Evolutionary conservation across 192 early-diverging fungal genomes (phyloP), one percentile per base, ranked within the genome.

Genomic region (Neocallimastix lanati): DNA sequence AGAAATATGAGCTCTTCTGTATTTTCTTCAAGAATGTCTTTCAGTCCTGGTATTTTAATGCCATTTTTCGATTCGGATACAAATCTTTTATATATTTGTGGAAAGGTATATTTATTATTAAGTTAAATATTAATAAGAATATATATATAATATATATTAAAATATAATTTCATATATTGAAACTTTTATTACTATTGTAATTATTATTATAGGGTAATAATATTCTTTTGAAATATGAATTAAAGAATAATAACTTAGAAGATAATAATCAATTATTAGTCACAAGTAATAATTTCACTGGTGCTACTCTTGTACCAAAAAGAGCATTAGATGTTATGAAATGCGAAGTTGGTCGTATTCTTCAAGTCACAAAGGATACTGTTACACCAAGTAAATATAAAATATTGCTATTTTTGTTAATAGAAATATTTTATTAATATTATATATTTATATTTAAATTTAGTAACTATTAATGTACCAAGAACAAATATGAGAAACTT

Each of bases 1-100:
- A 86, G 92, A 30, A 86, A 90, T 28, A 82, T 93, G 29, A 78
- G 81, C 15, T 86, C 82, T 15, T 91, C 94, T 2, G 76, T 95
- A 28, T 85, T 85, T 16, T 82, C 90, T 15, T 83, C 85, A 16
- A 85, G 83, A 27, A 79, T 95, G 29, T 93, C 94, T 78, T 87
- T 89, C 2, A 91, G 91, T 5, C 89, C 90, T 13, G 92, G 93
- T n/a, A 80, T 91, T 11, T 81, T 93, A 25, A 82, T 91, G 15
- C 93, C 94, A 6, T 82, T 94, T 25, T 94, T 89, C 78, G 96
- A 97, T 81, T 85, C 88, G 40, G 96, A 97, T 81, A 95, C 94
- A 0, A 87, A 87, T 12, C 88, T 92, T 27, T 82, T 94, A 18
- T 97, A 92, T 80, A 79, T 96, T 21, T 84, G 80, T 77, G 92